These are phyloP conservation scores for Amanita rimosa DNA, from an alignment of 768 basidiomycete species.

Conservation along the genomic window DNA sequence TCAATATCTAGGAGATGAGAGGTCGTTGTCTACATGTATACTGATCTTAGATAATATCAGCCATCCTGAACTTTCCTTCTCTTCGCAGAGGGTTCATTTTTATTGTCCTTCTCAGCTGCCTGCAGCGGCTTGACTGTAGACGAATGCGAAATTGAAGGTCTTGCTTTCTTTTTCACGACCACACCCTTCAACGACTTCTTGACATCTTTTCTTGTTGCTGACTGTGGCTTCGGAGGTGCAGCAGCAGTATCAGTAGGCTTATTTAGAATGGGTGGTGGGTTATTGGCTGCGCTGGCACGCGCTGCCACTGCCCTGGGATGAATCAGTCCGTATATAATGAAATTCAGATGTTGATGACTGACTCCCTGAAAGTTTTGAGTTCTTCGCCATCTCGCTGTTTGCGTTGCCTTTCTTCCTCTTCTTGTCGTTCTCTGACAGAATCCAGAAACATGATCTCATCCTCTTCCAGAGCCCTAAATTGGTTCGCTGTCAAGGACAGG, in stretches of 20 bases:
- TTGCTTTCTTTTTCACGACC: conserved; percentile 67
- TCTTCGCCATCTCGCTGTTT: conserved; percentile 72
- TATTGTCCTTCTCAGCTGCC: conserved; percentile 11
- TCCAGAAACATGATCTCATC: conserved; percentile 88
- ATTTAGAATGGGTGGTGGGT: conserved; percentile 29
- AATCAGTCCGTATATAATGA: conserved; percentile 4
- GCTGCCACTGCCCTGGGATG: conserved; percentile 53
- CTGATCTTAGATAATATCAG: neutral
- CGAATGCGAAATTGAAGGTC: conserved; percentile 17
- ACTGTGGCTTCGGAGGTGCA: conserved; percentile 20
- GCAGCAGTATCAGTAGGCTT: conserved; percentile 21
- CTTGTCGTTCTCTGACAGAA: conserved; percentile 65
- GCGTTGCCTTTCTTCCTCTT: conserved; percentile 65
- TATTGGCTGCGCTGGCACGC: conserved; percentile 38
- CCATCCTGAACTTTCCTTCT: conserved; percentile 8
- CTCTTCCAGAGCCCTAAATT: conserved; percentile 82
- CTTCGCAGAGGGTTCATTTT: conserved; percentile 6
- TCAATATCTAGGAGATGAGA: conserved; percentile 22
- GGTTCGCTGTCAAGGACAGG: conserved; percentile 45
- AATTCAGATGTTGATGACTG: conserved; percentile 11
- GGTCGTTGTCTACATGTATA: conserved; percentile 8
- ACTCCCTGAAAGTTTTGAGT: conserved; percentile 73
- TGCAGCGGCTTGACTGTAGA: conserved; percentile 10
- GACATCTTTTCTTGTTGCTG: conserved; percentile 44
- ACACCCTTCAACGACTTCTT: conserved; percentile 71